Evolutionary conservation across 805 yeast genomes (phyloP).

Genomic region (Kodamaea kakaduensis): DNA sequence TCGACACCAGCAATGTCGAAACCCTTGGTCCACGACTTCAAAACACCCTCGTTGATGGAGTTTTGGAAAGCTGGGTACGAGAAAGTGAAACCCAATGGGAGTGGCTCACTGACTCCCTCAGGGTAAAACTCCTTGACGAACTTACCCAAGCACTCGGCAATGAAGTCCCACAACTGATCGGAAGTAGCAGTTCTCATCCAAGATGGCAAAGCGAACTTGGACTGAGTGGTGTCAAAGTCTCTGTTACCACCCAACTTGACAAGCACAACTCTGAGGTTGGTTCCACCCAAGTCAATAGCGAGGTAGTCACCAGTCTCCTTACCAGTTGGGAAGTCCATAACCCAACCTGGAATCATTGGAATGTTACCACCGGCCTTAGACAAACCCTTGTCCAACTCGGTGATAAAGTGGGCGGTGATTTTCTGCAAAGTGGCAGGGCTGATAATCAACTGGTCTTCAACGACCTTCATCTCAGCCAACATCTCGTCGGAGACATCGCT

Average conservation of each 20-base stretch:
- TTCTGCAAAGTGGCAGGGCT: slow-evolving; percentile 54
- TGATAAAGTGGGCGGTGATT: slow-evolving; percentile 71
- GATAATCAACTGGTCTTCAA: slow-evolving; percentile 63
- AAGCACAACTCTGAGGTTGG: slow-evolving; percentile 89
- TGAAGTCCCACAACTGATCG: slow-evolving; percentile 79
- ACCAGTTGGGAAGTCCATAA: slow-evolving; percentile 89
- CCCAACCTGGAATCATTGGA: slow-evolving; percentile 99
- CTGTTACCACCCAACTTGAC: slow-evolving; percentile 80
- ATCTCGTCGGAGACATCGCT: slow-evolving; percentile 64
- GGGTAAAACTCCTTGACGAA: slow-evolving; percentile 69
- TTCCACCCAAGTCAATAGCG: slow-evolving; percentile 97
- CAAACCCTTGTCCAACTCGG: slow-evolving; percentile 79
- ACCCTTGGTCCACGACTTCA: slow-evolving; percentile 98
- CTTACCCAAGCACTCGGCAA: slow-evolving; percentile 72
- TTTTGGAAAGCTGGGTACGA: slow-evolving; percentile 84
- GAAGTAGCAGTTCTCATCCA: slow-evolving; percentile 72
- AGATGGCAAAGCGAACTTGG: slow-evolving; percentile 77
- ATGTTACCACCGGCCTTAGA: slow-evolving; percentile 74
- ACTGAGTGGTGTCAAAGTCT: slow-evolving; percentile 80
- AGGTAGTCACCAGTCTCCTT: slow-evolving; percentile 82
- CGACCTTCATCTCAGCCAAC: slow-evolving; percentile 50
- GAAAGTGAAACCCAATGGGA: slow-evolving; percentile 86
- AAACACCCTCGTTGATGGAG: slow-evolving; percentile 78
- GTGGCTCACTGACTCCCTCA: slow-evolving; percentile 52
- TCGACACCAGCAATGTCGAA: slow-evolving; percentile 91